Evolutionary conservation across 164 flowering plant species (phyloP).

Genomic region (Cinnamomum micranthum): DNA sequence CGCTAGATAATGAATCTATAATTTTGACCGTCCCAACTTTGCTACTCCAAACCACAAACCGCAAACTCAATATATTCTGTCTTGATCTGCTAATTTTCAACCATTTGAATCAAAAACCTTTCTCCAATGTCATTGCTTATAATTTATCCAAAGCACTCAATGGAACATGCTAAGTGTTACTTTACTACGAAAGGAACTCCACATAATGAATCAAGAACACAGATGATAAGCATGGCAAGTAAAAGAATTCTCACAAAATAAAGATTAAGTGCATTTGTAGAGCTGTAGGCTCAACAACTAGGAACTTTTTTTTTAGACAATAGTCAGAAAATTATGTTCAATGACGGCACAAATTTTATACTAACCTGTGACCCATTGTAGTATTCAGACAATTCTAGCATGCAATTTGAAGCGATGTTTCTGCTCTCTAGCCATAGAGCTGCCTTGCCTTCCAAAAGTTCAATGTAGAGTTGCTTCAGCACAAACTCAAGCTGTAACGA

Average conservation of each 20-base stretch:
- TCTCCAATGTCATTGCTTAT: no score
- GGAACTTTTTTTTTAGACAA: background rate
- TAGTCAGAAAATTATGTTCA: background rate
- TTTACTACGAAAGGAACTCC: background rate
- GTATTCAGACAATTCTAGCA: slow-evolving; percentile 20
- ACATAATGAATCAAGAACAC: background rate
- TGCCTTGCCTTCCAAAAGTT: slow-evolving; percentile 22
- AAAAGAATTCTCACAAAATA: background rate
- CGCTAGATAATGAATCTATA: no score
- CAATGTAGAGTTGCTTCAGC: slow-evolving; percentile 17
- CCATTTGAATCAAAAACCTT: no score
- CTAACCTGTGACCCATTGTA: slow-evolving; percentile 15
- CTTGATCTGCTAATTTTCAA: no score
- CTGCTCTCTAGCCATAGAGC: slow-evolving; percentile 19
- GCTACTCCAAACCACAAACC: no score
- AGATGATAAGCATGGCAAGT: background rate
- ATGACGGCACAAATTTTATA: background rate
- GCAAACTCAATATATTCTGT: no score
- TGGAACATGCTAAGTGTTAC: background rate
- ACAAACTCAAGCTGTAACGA: slow-evolving; percentile 26
- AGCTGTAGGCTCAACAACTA: background rate
- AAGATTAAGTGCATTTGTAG: background rate
- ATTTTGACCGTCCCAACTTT: no score
- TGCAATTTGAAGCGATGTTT: slow-evolving; percentile 11
- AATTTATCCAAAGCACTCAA: background rate